Evolutionary conservation across 2,329 filamentous ascomycete genomes (phyloP).

Genomic region (Cercospora citrullina): DNA sequence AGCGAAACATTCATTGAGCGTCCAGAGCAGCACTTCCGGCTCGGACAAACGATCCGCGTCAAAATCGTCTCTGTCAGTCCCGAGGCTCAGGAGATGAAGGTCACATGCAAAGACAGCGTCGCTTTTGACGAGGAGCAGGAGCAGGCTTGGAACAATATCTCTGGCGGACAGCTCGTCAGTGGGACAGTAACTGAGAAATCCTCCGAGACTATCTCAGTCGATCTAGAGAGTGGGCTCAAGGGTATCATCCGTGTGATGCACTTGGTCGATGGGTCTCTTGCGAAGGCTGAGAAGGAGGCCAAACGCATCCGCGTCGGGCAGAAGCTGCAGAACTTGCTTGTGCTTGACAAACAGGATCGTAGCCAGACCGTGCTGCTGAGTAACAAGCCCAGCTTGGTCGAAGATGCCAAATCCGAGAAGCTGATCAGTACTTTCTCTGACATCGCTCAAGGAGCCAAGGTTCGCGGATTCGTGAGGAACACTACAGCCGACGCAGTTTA

Average conservation of each 20-base stretch:
- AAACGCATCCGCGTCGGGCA: conserved; percentile 85
- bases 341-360: conserved; percentile 81
- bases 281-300: conserved; percentile 73
- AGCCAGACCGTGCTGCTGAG: conserved; percentile 74
- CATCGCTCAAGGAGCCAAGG: conserved; percentile 65
- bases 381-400: conserved; percentile 79
- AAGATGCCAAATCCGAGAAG: conserved; percentile 69
- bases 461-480: conserved; percentile 81
- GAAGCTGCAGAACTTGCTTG: conserved; percentile 74
- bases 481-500: conserved; percentile 80
- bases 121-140: conserved; percentile 76
- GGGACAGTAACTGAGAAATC: conserved; percentile 62
- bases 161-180: conserved; percentile 71
- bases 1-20: conserved; percentile 94
- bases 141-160: conserved; percentile 68
- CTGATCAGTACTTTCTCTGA: conserved; percentile 73
- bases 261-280: conserved; percentile 77
- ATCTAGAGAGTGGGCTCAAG: conserved; percentile 73
- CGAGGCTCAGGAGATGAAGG: conserved; percentile 69
- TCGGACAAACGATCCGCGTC: conserved; percentile 88
- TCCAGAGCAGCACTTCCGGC: conserved; percentile 82
- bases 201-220: conserved; percentile 58
- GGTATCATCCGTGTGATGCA: conserved; percentile 76
- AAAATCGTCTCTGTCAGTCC: conserved; percentile 80
- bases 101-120: conserved; percentile 89